Percentiles rank a stretch among this genome's conserved stretches.
Conservation (phyloP, 805 yeast species). For the Zygosaccharomyces gambellarensis region DNA sequence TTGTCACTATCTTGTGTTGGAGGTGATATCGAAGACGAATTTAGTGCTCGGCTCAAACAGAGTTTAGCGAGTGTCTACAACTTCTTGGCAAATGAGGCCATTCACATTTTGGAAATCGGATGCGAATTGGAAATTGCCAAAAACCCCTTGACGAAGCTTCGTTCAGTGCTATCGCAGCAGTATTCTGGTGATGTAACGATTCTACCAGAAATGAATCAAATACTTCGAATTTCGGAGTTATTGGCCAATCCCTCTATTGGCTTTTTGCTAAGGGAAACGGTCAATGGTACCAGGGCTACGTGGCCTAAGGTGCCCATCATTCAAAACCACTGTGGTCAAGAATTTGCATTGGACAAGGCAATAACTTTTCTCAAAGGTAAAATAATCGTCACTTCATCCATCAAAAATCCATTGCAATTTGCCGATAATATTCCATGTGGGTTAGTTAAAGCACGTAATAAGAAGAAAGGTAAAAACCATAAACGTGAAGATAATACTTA, state of each 20-base stretch:
- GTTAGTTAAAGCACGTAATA: slow-evolving; percentile 7
- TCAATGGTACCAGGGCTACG: slow-evolving; percentile 84
- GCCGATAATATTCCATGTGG: slow-evolving; percentile 18
- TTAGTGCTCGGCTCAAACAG: slow-evolving; percentile 50
- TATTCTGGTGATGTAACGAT: slow-evolving; percentile 94
- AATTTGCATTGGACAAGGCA: slow-evolving; percentile 77
- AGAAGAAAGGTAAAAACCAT: slow-evolving; percentile 1
- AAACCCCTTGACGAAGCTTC: slow-evolving; percentile 64
- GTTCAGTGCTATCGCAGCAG: slow-evolving; percentile 74
- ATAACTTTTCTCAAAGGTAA: slow-evolving; percentile 64
- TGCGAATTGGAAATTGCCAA: slow-evolving; percentile 74
- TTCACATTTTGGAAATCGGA: slow-evolving; percentile 69
- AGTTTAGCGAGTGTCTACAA: slow-evolving; percentile 51
- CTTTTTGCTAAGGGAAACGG: slow-evolving; percentile 56
- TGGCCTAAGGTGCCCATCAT: slow-evolving; percentile 90
- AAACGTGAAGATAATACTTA: slow-evolving; percentile 8
- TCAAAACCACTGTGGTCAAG: slow-evolving; percentile 84
- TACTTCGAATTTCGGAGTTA: slow-evolving; percentile 54
- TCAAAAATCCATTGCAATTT: slow-evolving; percentile 31
- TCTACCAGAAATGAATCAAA: slow-evolving; percentile 63
- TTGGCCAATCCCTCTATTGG: slow-evolving; percentile 79
- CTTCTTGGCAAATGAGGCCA: slow-evolving; percentile 61
- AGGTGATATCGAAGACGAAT: slow-evolving; percentile 60
- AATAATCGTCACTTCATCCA: slow-evolving; percentile 41
- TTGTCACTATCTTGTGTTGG: slow-evolving; percentile 63